These are phyloP conservation scores for Boechera stricta DNA, from an alignment of 345 rosid genomes.

Conservation along the genomic window DNA sequence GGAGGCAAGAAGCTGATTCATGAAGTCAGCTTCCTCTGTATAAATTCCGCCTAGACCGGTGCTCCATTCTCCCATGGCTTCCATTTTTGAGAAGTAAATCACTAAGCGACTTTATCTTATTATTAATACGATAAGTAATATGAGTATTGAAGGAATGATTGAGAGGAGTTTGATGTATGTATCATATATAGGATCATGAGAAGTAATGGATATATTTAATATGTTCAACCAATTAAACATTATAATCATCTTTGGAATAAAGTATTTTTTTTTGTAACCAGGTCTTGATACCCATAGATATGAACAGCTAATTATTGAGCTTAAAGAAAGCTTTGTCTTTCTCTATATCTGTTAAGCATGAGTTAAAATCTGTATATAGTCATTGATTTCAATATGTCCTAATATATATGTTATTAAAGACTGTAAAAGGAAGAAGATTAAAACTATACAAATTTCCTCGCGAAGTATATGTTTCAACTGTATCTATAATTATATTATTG, in stretches of 20 bases:
- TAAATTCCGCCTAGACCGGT: slow-evolving; percentile 56
- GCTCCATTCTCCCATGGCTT: slow-evolving; percentile 64
- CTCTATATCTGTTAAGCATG: slow-evolving; percentile 10
- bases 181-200: slow-evolving; percentile 42
- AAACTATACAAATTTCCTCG: neutral
- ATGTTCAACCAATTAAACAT: slow-evolving; percentile 25
- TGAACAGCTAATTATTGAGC: slow-evolving; percentile 38
- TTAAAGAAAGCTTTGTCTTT: slow-evolving; percentile 15
- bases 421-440: neutral
- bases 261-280: slow-evolving; percentile 19
- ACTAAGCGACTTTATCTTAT: slow-evolving; percentile 13
- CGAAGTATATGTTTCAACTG: slow-evolving; percentile 13
- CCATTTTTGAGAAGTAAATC: slow-evolving; percentile 43
- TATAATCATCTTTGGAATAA: slow-evolving; percentile 28
- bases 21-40: slow-evolving; percentile 74
- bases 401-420: neutral
- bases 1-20: slow-evolving; percentile 64
- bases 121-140: neutral
- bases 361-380: slow-evolving; percentile 5
- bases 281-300: slow-evolving; percentile 37
- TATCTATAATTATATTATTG: neutral
- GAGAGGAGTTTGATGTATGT: slow-evolving; percentile 22
- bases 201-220: slow-evolving; percentile 38
- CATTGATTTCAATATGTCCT: slow-evolving; percentile 3
- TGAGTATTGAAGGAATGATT: slow-evolving; percentile 30